Conservation (phyloP, 345 rosid genomes). For the Eucalyptus sp. region DNA sequence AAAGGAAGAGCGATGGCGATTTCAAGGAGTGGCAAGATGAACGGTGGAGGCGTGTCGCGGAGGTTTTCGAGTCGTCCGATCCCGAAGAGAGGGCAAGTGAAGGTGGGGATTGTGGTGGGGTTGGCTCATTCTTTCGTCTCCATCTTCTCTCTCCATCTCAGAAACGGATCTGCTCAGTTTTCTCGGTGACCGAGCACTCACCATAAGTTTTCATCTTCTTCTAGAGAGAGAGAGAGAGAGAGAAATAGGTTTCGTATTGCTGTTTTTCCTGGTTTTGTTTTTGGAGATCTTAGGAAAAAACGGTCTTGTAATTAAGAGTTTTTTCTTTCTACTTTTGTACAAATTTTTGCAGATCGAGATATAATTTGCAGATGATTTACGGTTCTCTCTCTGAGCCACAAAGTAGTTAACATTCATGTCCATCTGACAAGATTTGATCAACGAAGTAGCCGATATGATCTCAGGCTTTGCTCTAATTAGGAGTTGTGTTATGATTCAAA, state of each 20-base stretch:
- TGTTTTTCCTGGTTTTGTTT: neutral
- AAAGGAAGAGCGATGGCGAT: neutral
- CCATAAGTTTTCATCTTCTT: neutral
- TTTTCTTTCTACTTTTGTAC: neutral
- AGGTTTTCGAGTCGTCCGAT: conserved; percentile 11
- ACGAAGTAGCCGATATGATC: too few species aligned
- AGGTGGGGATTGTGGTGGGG: conserved; percentile 24
- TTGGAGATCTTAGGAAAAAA: neutral
- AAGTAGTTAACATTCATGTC: too few species aligned
- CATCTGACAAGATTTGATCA: too few species aligned
- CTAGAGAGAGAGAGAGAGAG: neutral
- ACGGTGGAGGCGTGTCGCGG: neutral
- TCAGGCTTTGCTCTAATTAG: too few species aligned
- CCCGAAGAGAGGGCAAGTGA: conserved; percentile 37
- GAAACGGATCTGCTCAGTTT: neutral
- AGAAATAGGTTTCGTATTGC: accelerated
- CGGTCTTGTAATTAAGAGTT: neutral
- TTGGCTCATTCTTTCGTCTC: conserved; percentile 35
- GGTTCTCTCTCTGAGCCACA: neutral
- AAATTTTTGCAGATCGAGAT: neutral
- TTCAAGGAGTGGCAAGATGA: neutral
- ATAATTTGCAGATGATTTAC: neutral
- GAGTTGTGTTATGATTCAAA: too few species aligned
- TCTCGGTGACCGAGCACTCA: neutral
- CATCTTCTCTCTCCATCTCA: conserved; percentile 6